Evolutionary conservation across 2,329 filamentous ascomycete genomes (phyloP).

Genomic region (Madurella fahalii): DNA sequence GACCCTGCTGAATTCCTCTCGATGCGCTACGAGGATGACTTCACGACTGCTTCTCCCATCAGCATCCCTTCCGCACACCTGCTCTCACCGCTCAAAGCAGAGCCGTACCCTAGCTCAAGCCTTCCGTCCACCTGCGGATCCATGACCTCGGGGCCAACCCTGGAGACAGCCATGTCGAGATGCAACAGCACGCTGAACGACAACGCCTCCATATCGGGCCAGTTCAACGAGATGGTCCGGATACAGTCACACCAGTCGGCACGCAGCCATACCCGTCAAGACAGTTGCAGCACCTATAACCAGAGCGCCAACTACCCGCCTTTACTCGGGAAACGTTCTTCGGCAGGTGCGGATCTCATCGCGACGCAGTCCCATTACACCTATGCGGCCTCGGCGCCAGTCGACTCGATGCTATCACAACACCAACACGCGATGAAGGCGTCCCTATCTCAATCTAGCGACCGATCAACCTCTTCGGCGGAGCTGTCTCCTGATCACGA

Average conservation of each 20-base stretch:
- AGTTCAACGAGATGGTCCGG: constrained; percentile 35
- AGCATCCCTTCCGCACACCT: constrained; percentile 17
- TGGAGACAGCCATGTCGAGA: constrained; percentile 39
- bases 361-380: constrained; percentile 5
- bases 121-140: constrained; percentile 40
- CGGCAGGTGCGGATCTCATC: constrained; percentile 29
- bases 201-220: constrained; percentile 26
- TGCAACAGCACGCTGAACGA: constrained; percentile 40
- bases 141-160: constrained; percentile 38
- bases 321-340: constrained; percentile 29
- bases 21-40: constrained; percentile 9
- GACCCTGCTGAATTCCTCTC: constrained; percentile 23
- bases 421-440: constrained; percentile 22
- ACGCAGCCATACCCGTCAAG: constrained; percentile 24
- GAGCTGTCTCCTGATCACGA: constrained; percentile 5
- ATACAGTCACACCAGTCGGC: constrained; percentile 37
- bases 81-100: constrained; percentile 12
- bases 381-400: constrained; percentile 22
- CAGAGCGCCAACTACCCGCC: constrained; percentile 16
- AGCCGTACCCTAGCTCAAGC: constrained; percentile 20
- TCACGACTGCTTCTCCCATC: constrained; percentile 17
- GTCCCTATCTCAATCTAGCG: constrained; percentile 21
- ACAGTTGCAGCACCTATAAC: constrained; percentile 21
- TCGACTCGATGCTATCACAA: constrained; percentile 6
- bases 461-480: constrained; percentile 16